Evolutionary conservation across 2,329 filamentous ascomycete genomes (phyloP).

Genomic region (Ceratocystis lukuohia): DNA sequence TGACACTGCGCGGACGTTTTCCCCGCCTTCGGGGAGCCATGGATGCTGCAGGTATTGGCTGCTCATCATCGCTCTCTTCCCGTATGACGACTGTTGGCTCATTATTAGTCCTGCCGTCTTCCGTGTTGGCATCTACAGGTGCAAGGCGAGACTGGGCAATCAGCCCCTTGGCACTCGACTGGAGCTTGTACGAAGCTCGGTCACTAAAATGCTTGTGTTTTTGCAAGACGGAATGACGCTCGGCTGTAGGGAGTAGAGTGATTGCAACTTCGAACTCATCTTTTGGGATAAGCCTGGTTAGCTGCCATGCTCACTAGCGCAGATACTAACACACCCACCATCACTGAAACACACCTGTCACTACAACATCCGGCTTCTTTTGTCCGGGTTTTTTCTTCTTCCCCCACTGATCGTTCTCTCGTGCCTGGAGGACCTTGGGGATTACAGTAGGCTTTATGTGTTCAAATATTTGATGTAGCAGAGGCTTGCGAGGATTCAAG

Average conservation of each 20-base stretch:
- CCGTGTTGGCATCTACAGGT: slow-evolving; percentile 14
- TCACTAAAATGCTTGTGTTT: slow-evolving; percentile 62
- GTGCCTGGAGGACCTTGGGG: slow-evolving; percentile 83
- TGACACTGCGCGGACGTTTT: not conserved
- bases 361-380: slow-evolving; percentile 61
- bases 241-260: slow-evolving; percentile 76
- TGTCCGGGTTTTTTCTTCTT: slow-evolving; percentile 61
- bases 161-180: slow-evolving; percentile 21
- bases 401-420: slow-evolving; percentile 40
- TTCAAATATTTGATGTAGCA: slow-evolving; percentile 71
- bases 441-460: slow-evolving; percentile 74
- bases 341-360: slow-evolving; percentile 46
- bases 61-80: slow-evolving; percentile 27
- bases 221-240: slow-evolving; percentile 71
- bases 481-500: slow-evolving; percentile 58
- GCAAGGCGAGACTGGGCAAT: slow-evolving; percentile 13
- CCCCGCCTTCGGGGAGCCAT: slow-evolving; percentile 24
- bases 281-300: slow-evolving; percentile 27
- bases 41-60: slow-evolving; percentile 24
- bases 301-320: not conserved
- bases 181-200: slow-evolving; percentile 24
- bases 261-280: slow-evolving; percentile 94
- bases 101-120: not conserved
- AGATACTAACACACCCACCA: not conserved
- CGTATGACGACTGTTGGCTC: not conserved